Conservation (phyloP, 2,329 filamentous ascomycete genomes). For the Diaporthe sp. region DNA sequence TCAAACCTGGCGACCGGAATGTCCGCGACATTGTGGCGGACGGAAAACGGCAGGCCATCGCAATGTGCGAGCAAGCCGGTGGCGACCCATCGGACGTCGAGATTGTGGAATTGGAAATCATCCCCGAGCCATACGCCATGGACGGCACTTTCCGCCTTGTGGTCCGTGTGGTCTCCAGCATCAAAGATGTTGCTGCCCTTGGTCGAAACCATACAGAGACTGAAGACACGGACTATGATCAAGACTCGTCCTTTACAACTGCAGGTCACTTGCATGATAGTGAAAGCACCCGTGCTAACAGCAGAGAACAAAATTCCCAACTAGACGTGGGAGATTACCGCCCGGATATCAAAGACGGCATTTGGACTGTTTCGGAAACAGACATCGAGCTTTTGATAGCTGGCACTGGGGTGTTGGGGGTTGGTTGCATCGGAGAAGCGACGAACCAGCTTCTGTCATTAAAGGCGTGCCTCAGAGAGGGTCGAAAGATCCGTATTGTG, state of each 20-base stretch:
- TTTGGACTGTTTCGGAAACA: conserved; percentile 7
- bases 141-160: conserved; percentile 4
- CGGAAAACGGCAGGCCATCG: not conserved
- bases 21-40: not conserved
- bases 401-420: conserved; percentile 10
- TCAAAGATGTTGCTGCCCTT: not conserved
- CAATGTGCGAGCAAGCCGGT: conserved; percentile 3
- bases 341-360: not conserved
- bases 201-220: not conserved
- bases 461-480: not conserved
- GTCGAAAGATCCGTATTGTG: not conserved
- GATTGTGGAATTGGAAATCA: conserved; percentile 14
- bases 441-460: not conserved
- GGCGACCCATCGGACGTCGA: conserved; percentile 6
- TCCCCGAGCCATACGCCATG: conserved; percentile 17
- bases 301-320: fast-evolving
- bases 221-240: too few species aligned
- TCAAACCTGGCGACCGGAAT: not conserved
- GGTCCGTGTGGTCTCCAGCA: conserved; percentile 11
- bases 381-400: conserved; percentile 9
- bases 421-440: conserved; percentile 11
- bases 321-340: not conserved
- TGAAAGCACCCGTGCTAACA: not conserved
- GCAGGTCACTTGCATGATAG: fast-evolving
- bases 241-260: not conserved